Evolutionary conservation across 2,329 filamentous ascomycete genomes (phyloP).

Genomic region (Exophiala xenobiotica): DNA sequence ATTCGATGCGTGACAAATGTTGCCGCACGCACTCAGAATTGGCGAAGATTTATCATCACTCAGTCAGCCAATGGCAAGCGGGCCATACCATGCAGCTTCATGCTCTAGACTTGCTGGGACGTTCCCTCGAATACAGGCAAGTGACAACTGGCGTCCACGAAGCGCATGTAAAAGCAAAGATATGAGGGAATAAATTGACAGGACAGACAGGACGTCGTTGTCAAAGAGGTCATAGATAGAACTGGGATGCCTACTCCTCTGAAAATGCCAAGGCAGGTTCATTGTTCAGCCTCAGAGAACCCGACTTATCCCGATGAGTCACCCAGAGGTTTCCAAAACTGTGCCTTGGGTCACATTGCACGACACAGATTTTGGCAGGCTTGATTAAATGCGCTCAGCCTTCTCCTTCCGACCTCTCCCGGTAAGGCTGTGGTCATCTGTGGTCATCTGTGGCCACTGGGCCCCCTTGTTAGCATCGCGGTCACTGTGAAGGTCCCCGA

Average conservation of each 20-base stretch:
- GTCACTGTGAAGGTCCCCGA: no score
- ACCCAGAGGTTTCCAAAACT: not conserved
- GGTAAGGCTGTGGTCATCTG: not conserved
- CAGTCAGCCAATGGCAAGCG: no score
- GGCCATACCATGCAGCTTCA: no score
- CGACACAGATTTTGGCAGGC: not conserved
- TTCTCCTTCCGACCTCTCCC: not conserved
- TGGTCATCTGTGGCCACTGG: no score
- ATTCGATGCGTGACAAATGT: conserved; percentile 18
- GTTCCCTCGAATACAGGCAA: not conserved
- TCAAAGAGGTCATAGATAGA: not conserved
- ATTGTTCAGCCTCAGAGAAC: not conserved
- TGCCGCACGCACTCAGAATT: no score
- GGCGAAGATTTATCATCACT: no score
- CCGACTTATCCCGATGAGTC: not conserved
- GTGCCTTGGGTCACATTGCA: not conserved
- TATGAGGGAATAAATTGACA: not conserved
- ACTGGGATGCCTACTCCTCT: not conserved
- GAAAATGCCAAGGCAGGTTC: no score
- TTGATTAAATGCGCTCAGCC: not conserved
- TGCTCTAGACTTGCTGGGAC: no score
- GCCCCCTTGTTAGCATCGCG: no score
- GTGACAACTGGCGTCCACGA: not conserved
- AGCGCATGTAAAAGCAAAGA: no score
- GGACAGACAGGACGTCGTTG: not conserved